Conservation (phyloP, 257 asterid species). For the Marsdenia floribunda region DNA sequence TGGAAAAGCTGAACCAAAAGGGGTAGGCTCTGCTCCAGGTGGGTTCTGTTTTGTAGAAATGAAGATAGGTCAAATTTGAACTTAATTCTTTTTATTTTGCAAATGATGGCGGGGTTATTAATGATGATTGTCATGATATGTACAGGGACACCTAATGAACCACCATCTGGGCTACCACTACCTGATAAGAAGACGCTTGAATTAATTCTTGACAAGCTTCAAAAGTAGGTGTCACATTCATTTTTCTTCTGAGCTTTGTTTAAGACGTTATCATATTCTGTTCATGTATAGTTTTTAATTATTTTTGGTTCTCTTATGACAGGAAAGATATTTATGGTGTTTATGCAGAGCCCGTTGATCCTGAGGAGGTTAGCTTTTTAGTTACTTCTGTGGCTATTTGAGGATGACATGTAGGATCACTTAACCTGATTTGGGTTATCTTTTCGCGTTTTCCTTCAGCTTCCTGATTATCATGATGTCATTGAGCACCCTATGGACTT, state of each 20-base stretch:
- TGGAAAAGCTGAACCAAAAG: conserved; percentile 41
- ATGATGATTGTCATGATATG: conserved; percentile 5
- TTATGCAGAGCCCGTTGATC: conserved; percentile 97
- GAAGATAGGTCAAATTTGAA: conserved; percentile 1
- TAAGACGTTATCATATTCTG: conserved; percentile 1
- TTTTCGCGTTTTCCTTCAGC: conserved; percentile 34
- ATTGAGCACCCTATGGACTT: conserved; percentile 96
- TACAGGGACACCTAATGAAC: conserved; percentile 61
- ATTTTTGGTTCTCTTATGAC: conserved; percentile 33
- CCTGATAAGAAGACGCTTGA: conserved; percentile 85
- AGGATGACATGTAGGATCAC: conserved; percentile 13
- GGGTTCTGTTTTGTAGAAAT: conserved; percentile 7
- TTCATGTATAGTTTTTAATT: conserved; percentile 21
- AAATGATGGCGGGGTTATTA: background rate
- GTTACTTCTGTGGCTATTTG: conserved; percentile 7
- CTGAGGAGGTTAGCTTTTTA: conserved; percentile 67
- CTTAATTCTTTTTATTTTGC: background rate
- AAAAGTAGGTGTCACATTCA: conserved; percentile 53
- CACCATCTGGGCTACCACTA: conserved; percentile 40
- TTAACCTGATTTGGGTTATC: conserved; percentile 14
- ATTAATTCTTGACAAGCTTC: conserved; percentile 85
- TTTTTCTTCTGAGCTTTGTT: background rate
- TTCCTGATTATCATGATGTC: conserved; percentile 94
- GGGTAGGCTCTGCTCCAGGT: conserved; percentile 67
- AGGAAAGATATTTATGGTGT: conserved; percentile 97